Base-by-base conservation (phyloP, 164 flowering plant genomes). In the Nymphaea thermarum region DNA sequence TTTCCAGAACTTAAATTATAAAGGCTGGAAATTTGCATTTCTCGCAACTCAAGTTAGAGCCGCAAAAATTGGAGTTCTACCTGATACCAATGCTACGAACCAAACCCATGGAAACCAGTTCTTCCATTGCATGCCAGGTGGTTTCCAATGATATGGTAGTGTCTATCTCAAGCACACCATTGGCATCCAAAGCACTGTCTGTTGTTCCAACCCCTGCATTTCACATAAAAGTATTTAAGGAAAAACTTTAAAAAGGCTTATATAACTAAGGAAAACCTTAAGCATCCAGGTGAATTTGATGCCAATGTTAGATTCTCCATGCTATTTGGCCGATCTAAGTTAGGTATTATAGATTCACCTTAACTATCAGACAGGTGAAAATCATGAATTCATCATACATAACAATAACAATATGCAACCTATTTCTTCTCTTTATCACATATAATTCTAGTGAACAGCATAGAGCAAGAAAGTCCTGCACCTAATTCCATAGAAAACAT, bases 61-160 rank as follows among this genome's bases (percentile, higher is more conserved):
- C 42, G 8, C 12, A 70, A 11, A 6, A 5, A 14, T 14, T 6
- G 62, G 6, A 18, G 5, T 36, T 11, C 16, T 66, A 93, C 98
- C 98, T 93, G 81, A 93, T 87, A 11, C 98, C 97, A 62, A 93
- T 93, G 82, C 98, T 93, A 66, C 87, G 91, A 76, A 82, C 93
- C 69, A 93, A 79, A 67, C 94, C 94, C 82, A 60, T 73, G 60
- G 96, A 86, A 74, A 93, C 93, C 62, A 91, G 80, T 72, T 89
- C 93, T 83, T 93, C 97, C 98, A 93, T 91, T 44, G 86, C 85
- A 81, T 82, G 96, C 98, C 98, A 93, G 60, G 98, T 93, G 42
- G 94, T 86, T 76, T 93, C 97, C 79, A 93, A 75, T 14, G 97
- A 81, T 70, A 91, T 81, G 55, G 91, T 87, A 53, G 93, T 89